Evolutionary conservation across 345 rosid species (phyloP), one percentile per base, ranked within the genome.

Genomic region (Populus tremula): DNA sequence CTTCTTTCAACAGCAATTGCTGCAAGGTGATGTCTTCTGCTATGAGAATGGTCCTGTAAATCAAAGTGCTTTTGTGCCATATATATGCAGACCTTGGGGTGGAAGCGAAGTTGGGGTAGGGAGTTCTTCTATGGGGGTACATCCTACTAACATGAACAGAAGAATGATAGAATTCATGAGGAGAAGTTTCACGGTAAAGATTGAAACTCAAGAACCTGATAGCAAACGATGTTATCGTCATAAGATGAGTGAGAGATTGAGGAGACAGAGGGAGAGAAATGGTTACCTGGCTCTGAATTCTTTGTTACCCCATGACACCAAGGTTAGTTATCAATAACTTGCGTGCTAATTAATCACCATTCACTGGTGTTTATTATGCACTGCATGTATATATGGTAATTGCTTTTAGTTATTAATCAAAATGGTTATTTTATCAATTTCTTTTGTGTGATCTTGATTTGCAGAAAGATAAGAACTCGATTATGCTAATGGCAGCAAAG

Each of bases 391-490:
- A 50, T 18, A 50, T 20, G 61, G 61, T 53, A 7, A 20, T 6
- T 53, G 9, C 8, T 75, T 54, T 18, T 61, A 31, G 12, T 67
- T 45, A 35, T n/a, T 25, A 1, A 31, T 64, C 25, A 43, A 67
- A 21, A 1, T 14, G 20, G 56, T 20, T 14, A 14, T 41, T 33
- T 75, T 36, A 12, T 38, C 2, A 16, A 6, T 41, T 16, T 12
- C 9, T 66, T 25, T 66, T 45, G 1, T 35, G 67, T 45, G 53
- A 38, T 59, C 6, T 49, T 10, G 11, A 7, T 72, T 53, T 75
- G 83, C 85, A 92, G 98, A 87, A 72, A 5, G 90, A 89, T 9
- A 94, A 92, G 87, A 86, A 81, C 29, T 77, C 94, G 21, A 87
- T 91, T 39, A 77, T 91, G 36, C 77, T 85, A 75, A 72, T 70